Base-by-base conservation (phyloP, 2,329 filamentous ascomycete species). In the Calonectria pteridis region DNA sequence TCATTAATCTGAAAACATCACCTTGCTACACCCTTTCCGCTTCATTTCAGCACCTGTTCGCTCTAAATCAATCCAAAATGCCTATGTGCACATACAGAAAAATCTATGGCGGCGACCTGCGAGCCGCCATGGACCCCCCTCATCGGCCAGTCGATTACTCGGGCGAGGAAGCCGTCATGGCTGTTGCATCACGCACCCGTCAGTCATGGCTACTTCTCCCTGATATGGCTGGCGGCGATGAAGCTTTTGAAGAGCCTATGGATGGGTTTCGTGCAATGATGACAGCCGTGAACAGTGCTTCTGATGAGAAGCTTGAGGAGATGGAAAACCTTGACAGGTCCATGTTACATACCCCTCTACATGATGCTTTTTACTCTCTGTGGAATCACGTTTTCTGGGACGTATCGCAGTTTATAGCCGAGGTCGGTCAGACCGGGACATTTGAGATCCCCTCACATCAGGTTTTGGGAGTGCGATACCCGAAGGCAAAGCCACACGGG, bases 301-400 rank as follows among this genome's bases (percentile, higher is more conserved):
- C 58, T 2, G 58, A 63, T 6, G 58, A 63, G 10, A 35, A 20
- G 11, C 33, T 63, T 29, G 58, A 29, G 28, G 28, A 28, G 2
- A 63, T 46, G 37, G 46, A 63, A 20, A 63, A 40, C 7, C 1
- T 35, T 1, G 58, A 63, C 11, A 40, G 37, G 11, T 23, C 14
- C 3, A 29, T 14, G 23, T 6, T 35, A 9, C 58, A 46, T 6
- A 63, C 58, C 13, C 58, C 58, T 29, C 6, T 63, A 28, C 35
- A 37, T 3, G 26, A 63, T 63, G 58, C 58, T 1, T 10, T 63
- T 13, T 63, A 63, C 33, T 6, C 13, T 2, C 7, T 63, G 3
- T 63, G 58, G 58, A 46, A 46, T 31, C 58, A 63, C 28, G 58
- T 63, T 14, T 63, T 63, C 11, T 63, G 58, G 58, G 58, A 63